Base-by-base conservation (phyloP, 1,284 basidiomycete genomes). In the Sanghuangporus weigelae region DNA sequence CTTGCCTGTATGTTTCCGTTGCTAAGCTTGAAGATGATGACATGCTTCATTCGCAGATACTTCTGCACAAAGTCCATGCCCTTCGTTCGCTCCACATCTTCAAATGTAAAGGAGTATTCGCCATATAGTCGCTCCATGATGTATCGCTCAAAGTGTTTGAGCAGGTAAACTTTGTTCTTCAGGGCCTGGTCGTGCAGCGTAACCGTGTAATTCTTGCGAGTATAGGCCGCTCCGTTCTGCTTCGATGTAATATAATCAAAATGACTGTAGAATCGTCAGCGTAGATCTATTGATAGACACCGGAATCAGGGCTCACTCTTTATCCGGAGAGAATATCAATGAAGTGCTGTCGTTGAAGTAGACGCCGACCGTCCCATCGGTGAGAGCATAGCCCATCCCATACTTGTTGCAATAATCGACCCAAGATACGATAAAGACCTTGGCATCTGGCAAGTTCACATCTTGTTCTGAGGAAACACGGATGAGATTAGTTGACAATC, bases 401-500 rank as follows among this genome's bases (percentile, higher is more conserved):
- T 98, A 99, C 78, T 97, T 97, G 75, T 96, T 94, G 74, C 93
- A 96, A 73, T 98, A 98, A 75, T 99, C 96, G 54, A 98, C 90
- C 96, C 96, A 99, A 8, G 92, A 94, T 1, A 93, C 92, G 68
- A 99, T 93, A 76, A 98, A 99, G 14, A 96, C 89, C 60, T 81
- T 83, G 46, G 95, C 92, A 12, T 87, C 81, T 0, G 83, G 82
- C 3, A 89, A 76, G 44, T 76, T 71, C 4, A 72, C 72, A 59
- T 84, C 81, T 65, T 80, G 77, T 58, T 65, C 50, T 60, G 35
- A 12, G 53, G 58, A 46, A 26, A 19, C 7, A 49, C 26, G 61
- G 21, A 46, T 7, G 46, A 40, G 36, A 23, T 6, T 7, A 10
- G 7, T 23, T 5, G 31, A 26, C 6, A 5, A n/a, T 23, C 12